Base-by-base conservation (phyloP, 2,329 filamentous ascomycete genomes). In the Emydomyces testavorans region DNA sequence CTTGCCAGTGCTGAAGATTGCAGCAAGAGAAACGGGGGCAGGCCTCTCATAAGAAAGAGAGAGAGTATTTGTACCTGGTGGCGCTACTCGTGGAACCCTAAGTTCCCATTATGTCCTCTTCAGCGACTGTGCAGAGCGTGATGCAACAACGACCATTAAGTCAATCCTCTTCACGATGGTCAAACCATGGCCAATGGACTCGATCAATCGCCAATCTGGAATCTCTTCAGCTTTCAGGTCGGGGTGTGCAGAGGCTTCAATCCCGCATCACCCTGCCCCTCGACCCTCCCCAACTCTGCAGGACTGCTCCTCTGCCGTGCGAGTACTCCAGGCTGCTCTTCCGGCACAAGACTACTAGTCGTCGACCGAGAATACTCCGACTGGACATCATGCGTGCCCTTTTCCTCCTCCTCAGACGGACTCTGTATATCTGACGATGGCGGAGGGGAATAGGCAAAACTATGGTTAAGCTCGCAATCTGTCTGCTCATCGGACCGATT, bases 391-490 rank as follows among this genome's bases (percentile, higher is more conserved):
- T 50, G 49, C 21, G 52, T 50, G 4, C 15, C 15, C 39, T 59
- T 58, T 7, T 56, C 55, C 15, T 56, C 56, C 1, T 45, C 45
- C 8, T 56, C 54, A 6, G 57, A 58, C 1, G 44, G 48, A 13
- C 41, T 46, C n/a, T 26, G 43, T 10, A 44, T 32, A 31, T 42
- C 32, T n/a, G 59, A 59, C 1, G 65, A 68, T 0, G 58, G 66
- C 5, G 65, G 66, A 10, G 66, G 66, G 7, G 62, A 58, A 51
- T 68, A 68, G 1, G 61, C 56, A 40, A 63, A 58, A 1, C 54
- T 60, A 6, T 65, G 64, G 46, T 61, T 66, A 20, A 49, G 29
- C 36, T 49, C 51, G 16, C 40, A 44, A 23, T 50, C 48, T 18
- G 47, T 40, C 28, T 50, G 47, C 11, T 44, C 35, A n/a, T 48